These are phyloP conservation scores for Suillus weaverae DNA, from an alignment of 768 basidiomycete genomes.

Conservation along the genomic window DNA sequence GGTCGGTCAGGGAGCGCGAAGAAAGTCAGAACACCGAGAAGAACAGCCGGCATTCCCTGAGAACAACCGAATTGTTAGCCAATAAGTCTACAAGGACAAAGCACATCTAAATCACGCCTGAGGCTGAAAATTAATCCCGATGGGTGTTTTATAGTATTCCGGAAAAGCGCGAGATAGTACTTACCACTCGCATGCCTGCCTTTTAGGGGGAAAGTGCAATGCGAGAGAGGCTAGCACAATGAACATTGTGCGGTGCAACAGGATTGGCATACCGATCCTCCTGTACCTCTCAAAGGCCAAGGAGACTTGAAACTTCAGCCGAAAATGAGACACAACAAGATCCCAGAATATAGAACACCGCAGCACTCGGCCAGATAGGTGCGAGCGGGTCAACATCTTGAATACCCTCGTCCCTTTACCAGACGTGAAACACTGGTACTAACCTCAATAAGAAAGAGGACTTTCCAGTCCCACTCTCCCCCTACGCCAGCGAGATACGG, in stretches of 20 bases:
- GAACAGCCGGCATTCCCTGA: slow-evolving; percentile 66
- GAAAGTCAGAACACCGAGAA: slow-evolving; percentile 58
- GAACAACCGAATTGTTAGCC: not conserved
- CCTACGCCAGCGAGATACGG: slow-evolving; percentile 24
- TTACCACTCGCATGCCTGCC: not conserved
- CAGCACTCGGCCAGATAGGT: no score
- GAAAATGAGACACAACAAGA: not conserved
- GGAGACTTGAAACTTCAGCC: not conserved
- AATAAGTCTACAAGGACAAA: not conserved
- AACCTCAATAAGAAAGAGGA: slow-evolving; percentile 74
- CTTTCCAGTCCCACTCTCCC: slow-evolving; percentile 33
- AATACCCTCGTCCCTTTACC: not conserved
- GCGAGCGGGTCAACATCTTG: not conserved
- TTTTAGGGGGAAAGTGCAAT: not conserved
- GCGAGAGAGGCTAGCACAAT: not conserved
- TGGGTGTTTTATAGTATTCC: not conserved
- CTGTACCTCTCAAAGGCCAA: not conserved
- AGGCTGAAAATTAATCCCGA: not conserved
- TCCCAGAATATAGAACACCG: not conserved
- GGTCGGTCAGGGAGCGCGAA: slow-evolving; percentile 69
- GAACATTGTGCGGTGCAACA: no score
- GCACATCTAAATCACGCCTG: not conserved
- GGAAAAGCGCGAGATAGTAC: not conserved
- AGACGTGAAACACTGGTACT: not conserved
- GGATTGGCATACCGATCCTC: not conserved